Evolutionary conservation across 768 basidiomycete species (phyloP).

Genomic region (Xerocomus spinulosus): DNA sequence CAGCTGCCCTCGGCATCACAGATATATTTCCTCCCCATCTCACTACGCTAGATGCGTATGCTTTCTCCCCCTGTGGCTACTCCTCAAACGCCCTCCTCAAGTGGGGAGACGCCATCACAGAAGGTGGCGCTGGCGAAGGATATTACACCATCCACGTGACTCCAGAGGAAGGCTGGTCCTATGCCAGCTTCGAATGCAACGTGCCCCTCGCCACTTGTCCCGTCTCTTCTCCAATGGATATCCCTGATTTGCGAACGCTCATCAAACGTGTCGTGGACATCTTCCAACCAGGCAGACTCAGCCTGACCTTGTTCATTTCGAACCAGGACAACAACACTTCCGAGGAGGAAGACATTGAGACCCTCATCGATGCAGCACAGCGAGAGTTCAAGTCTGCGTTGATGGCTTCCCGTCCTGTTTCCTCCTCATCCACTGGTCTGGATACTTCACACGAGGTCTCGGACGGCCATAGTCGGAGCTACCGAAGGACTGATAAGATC

Average conservation of each 20-base stretch:
- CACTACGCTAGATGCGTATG: conserved; percentile 86
- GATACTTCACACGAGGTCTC: conserved; percentile 12
- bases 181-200: conserved; percentile 98
- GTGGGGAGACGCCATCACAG: conserved; percentile 40
- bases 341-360: conserved; percentile 46
- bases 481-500: conserved; percentile 91
- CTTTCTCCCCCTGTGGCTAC: conserved; percentile 94
- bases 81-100: conserved; percentile 86
- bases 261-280: conserved; percentile 87
- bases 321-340: conserved; percentile 44
- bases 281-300: conserved; percentile 84
- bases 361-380: conserved; percentile 67
- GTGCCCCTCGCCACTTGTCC: conserved; percentile 55
- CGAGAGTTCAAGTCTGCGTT: conserved; percentile 67
- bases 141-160: conserved; percentile 99
- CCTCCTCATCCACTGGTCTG: conserved; percentile 19
- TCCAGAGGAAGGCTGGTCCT: conserved; percentile 96
- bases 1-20: conserved; percentile 70
- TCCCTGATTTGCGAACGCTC: conserved; percentile 77
- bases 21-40: conserved; percentile 74
- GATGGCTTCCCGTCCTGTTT: conserved; percentile 27
- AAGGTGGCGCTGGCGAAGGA: conserved; percentile 56
- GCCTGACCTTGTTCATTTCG: conserved; percentile 88
- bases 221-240: conserved; percentile 30
- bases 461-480: conserved; percentile 35